Conservation (phyloP, 2,329 filamentous ascomycete species). For the Monosporascus cannonballus region DNA sequence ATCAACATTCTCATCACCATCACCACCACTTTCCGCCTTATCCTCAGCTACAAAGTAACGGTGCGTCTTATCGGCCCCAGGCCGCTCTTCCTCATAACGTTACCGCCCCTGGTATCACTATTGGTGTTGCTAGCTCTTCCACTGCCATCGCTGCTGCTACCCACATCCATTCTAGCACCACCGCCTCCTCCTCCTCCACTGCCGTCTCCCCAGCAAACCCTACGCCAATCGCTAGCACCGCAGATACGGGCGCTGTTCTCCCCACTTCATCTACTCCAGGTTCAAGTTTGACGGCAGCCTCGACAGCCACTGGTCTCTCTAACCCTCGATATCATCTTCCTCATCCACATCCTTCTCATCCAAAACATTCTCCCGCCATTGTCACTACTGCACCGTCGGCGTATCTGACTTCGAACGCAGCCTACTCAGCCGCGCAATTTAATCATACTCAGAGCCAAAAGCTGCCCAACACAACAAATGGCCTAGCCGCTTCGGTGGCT, state of each 20-base stretch:
- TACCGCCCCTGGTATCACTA: constrained; percentile 3
- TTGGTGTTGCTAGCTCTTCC: not conserved
- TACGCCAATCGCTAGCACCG: not conserved
- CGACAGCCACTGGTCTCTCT: constrained; percentile 22
- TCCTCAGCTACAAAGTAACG: constrained; percentile 15
- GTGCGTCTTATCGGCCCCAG: constrained; percentile 37
- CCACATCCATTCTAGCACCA: constrained; percentile 26
- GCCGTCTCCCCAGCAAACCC: constrained; percentile 17
- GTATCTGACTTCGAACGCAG: not conserved
- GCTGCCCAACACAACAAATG: constrained; percentile 26
- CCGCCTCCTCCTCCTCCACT: constrained; percentile 21
- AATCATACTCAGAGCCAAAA: not conserved
- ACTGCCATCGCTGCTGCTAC: not conserved
- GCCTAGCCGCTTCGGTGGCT: constrained; percentile 27
- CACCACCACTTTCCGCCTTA: constrained; percentile 37
- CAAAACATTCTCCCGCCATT: constrained; percentile 3
- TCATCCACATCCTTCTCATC: constrained; percentile 12
- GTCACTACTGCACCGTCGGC: not conserved
- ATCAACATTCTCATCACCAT: constrained; percentile 53
- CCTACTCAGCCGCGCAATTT: not conserved
- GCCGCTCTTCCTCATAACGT: constrained; percentile 1
- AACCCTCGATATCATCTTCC: constrained; percentile 16
- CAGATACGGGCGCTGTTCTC: constrained; percentile 18
- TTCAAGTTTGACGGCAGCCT: constrained; percentile 23
- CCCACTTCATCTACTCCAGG: constrained; percentile 27